Conservation (phyloP, 495 filamentous ascomycete genomes). For the Aspergillus cavernicola region DNA sequence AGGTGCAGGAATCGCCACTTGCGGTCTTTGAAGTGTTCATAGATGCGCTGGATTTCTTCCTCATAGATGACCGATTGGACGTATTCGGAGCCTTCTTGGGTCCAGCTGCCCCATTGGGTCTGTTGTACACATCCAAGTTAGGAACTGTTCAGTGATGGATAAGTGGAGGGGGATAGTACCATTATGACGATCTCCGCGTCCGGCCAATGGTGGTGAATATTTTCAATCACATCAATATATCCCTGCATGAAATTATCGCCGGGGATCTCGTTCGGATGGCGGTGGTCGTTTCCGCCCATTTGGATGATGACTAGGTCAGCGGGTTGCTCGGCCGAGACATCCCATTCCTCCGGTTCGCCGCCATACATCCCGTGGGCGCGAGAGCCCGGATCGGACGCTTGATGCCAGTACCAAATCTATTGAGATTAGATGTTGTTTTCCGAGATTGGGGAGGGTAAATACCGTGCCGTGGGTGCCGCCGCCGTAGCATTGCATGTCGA, state of each 20-base stretch:
- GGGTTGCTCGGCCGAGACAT: constrained; percentile 54
- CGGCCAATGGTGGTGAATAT: constrained; percentile 59
- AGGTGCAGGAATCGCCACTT: constrained; percentile 57
- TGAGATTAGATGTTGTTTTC: not conserved
- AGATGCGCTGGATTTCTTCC: constrained; percentile 51
- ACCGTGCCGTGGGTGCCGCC: constrained; percentile 31
- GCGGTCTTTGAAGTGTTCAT: constrained; percentile 52
- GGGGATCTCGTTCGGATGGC: constrained; percentile 53
- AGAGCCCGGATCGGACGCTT: constrained; percentile 55
- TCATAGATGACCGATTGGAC: constrained; percentile 44
- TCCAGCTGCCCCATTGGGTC: constrained; percentile 63
- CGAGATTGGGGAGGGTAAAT: constrained; percentile 21
- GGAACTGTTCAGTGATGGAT: not conserved
- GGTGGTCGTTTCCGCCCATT: constrained; percentile 65
- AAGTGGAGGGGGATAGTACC: constrained; percentile 28
- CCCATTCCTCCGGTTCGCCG: constrained; percentile 55
- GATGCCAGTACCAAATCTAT: constrained; percentile 47
- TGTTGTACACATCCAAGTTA: constrained; percentile 20
- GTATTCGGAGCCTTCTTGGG: constrained; percentile 51
- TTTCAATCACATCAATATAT: constrained; percentile 57
- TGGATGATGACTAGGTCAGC: constrained; percentile 67
- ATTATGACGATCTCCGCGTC: constrained; percentile 61
- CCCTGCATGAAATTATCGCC: constrained; percentile 49
- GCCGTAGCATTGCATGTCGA: constrained; percentile 57
- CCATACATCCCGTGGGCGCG: constrained; percentile 50